Conservation (phyloP, 306 rosid species). For the Corylus americana region DNA sequence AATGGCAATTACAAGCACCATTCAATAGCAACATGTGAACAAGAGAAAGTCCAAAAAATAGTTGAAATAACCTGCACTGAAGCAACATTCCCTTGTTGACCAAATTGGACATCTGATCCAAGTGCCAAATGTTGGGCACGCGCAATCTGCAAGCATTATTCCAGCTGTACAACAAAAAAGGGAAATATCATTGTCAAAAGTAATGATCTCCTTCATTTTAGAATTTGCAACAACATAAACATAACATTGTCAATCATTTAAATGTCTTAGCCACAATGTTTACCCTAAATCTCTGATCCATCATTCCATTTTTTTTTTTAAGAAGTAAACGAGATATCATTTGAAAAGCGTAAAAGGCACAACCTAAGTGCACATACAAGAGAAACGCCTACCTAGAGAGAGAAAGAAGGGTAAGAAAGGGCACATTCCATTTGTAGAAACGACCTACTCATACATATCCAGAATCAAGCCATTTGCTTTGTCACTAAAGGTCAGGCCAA, state of each 20-base stretch:
- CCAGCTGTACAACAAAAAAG: constrained; percentile 1
- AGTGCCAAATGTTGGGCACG: constrained; percentile 90
- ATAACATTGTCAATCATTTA: constrained; percentile 6
- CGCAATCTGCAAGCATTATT: constrained; percentile 66
- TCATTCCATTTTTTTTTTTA: constrained; percentile 31
- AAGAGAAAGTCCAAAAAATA: constrained; percentile 11
- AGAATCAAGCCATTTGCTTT: constrained; percentile 77
- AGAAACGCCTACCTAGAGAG: too few relatives aligned
- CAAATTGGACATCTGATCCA: constrained; percentile 57
- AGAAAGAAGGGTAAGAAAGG: too few relatives aligned
- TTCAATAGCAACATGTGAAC: constrained; percentile 5
- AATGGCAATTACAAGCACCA: background rate
- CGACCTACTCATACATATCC: constrained; percentile 56
- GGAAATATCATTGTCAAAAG: constrained; percentile 3
- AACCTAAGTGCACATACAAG: too few relatives aligned
- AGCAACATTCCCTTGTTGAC: constrained; percentile 64
- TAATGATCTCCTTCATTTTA: constrained; percentile 5
- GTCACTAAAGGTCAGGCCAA: constrained; percentile 45
- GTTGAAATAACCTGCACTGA: constrained; percentile 60
- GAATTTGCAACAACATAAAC: constrained; percentile 3
- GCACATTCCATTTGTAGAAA: constrained; percentile 33
- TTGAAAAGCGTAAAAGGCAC: too few relatives aligned
- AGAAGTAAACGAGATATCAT: too few relatives aligned
- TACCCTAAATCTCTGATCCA: constrained; percentile 90
- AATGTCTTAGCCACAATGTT: constrained; percentile 7